Conservation (phyloP, 768 basidiomycete genomes). For the Podaxis carcinomalis region DNA sequence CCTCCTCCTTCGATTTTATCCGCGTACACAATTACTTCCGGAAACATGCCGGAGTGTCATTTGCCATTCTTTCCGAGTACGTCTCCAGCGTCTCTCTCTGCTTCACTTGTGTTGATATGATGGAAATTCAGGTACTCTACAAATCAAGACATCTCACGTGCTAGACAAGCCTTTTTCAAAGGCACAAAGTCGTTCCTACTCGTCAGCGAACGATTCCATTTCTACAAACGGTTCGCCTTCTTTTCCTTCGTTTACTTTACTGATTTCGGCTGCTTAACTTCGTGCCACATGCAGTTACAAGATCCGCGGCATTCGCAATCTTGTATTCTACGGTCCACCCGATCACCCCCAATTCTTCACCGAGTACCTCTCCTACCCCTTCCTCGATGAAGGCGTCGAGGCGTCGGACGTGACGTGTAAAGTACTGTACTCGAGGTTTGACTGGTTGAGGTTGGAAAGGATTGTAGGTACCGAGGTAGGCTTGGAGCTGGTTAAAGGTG, state of each 20-base stretch:
- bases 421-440: conserved; percentile 84
- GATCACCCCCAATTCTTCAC: conserved; percentile 90
- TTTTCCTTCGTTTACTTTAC: neutral
- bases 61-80: conserved; percentile 88
- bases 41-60: conserved; percentile 65
- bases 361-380: conserved; percentile 86
- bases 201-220: conserved; percentile 97
- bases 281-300: conserved; percentile 62
- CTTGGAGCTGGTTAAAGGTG: conserved; percentile 35
- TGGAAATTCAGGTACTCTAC: conserved; percentile 68
- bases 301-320: conserved; percentile 86
- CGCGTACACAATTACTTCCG: conserved; percentile 84
- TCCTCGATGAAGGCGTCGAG: conserved; percentile 88
- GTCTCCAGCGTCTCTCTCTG: conserved; percentile 20
- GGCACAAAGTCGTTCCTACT: conserved; percentile 85
- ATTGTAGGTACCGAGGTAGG: conserved; percentile 61
- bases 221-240: conserved; percentile 69
- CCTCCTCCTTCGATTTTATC: conserved; percentile 96
- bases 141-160: conserved; percentile 91
- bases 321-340: conserved; percentile 91
- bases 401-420: conserved; percentile 78
- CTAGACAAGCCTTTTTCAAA: conserved; percentile 88
- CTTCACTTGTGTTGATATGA: no score
- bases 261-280: neutral
- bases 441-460: conserved; percentile 83